Evolutionary conservation across 371 early-diverging fungal genomes (phyloP), one percentile per base, ranked within the genome.

Genomic region (Mortierella sp.): DNA sequence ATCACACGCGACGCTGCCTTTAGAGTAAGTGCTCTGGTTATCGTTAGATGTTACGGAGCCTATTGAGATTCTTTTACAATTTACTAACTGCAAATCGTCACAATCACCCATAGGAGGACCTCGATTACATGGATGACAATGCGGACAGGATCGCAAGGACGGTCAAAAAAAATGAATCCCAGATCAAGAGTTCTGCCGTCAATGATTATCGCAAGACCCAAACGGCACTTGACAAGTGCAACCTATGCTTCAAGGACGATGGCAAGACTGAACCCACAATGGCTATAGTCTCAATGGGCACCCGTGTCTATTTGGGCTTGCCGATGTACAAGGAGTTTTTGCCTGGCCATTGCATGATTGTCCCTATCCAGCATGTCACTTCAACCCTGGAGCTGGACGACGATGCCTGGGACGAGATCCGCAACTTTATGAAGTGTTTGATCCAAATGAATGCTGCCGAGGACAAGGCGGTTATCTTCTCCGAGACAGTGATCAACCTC

Each of bases 361-460:
- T 97, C 1, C 98, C 99, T 21, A 80, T 95, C 16, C 95, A 97
- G 72, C 99, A 99, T 86, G 91, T 92, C 28, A 84, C 94, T 0
- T 95, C 96, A 6, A 95, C 94, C 8, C 89, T 99, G 38, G 96
- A 96, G 78, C 95, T 94, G 68, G 97, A 97, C 72, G 98, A 99
- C 79, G 97, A 96, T 83, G 92, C 91, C 7, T 98, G 98, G 98
- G 95, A 94, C 72, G 99, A 99, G 88, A 94, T 99, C 38, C 83
- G 95, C 82, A 99, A 98, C 83, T 99, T 98, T 84, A 96, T 97
- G 95, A 99, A 99, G 87, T 96, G 96, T 79, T 87, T 99, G 73
- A 91, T 97, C 76, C 94, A 92, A 76, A 97, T 97, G 97, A 96
- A 96, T 89, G 95, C 92, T 52, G 92, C 82, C 54, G 75, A 90